Base-by-base conservation (phyloP, 2,329 filamentous ascomycete species). In the Ceratocystis harringtonii region DNA sequence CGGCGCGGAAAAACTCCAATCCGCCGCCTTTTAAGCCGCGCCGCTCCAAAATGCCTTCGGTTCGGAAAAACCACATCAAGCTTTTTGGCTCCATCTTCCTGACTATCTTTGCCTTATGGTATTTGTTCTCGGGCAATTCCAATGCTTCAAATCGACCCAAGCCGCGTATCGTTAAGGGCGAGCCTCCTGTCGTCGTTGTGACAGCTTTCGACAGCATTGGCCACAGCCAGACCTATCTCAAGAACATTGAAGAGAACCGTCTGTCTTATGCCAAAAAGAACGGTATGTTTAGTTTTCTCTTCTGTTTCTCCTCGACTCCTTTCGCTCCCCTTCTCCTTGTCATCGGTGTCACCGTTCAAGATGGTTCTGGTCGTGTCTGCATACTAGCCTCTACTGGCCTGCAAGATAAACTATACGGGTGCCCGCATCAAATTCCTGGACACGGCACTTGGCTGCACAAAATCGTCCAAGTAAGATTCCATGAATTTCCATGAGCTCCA, bases 191-290 rank as follows among this genome's bases (percentile, higher is more conserved):
- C 22, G 91, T 97, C 41, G 78, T 99, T 62, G 89, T 99, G 68
- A 96, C 94, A 1, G 84, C 92, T 7, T 76, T 96, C 65, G 89
- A 96, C 52, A 60, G 57, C 62, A 58, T 52, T 30, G 66, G 64
- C 30, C 64, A 69, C 73, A 81, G 84, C 67, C 78, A 79, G 63
- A 78, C 76, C 48, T 95, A 92, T 75, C 79, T 87, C 65, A 79
- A 87, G 66, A 84, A 84, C 71, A 83, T 99, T 68, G 87, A 84
- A 73, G 83, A 89, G 70, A 99, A 99, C 75, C 80, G 94, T 70
- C 81, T 87, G 72, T 82, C 88, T 68, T 99, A 97, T 76, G 94
- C 92, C 6, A 81, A 83, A 69, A 86, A 84, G 73, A 91, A 97
- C 77, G 92, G 92, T 95, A 81, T 72, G 81, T 45, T 44, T 25